A percentile compares a stretch with the other conserved stretches of the same genome.
Evolutionary conservation across 495 filamentous ascomycete genomes (phyloP).

Genomic region (Daldinia loculata): DNA sequence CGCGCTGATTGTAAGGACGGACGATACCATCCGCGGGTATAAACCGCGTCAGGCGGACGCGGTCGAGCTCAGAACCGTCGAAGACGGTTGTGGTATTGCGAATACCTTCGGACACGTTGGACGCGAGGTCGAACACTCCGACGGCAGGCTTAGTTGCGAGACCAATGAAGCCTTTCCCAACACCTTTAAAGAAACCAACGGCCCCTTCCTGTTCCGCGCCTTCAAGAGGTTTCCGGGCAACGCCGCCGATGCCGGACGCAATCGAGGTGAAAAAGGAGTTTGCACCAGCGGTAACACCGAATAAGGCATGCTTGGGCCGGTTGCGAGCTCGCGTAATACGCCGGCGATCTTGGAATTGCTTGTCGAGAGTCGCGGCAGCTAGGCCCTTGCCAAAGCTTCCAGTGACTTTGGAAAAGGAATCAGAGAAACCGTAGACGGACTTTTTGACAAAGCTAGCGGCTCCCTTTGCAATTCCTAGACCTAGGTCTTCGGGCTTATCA

Average conservation of each 20-base stretch:
- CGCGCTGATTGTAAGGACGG: conserved; percentile 92
- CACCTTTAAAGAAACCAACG: conserved; percentile 94
- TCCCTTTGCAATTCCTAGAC: conserved; percentile 93
- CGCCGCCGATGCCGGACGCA: conserved; percentile 91
- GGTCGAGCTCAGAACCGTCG: conserved; percentile 90
- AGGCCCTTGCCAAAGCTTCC: conserved; percentile 96
- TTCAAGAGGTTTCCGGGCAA: conserved; percentile 91
- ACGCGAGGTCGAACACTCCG: conserved; percentile 94
- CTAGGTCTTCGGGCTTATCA: conserved; percentile 91
- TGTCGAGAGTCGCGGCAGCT: conserved; percentile 93
- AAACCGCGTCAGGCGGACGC: conserved; percentile 89
- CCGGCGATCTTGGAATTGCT: conserved; percentile 96
- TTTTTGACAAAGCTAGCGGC: conserved; percentile 98
- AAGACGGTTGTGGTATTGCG: conserved; percentile 99
- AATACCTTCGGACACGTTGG: conserved; percentile 94
- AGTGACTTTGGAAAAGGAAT: conserved; percentile 95
- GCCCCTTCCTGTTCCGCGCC: conserved; percentile 96
- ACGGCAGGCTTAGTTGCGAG: conserved; percentile 96
- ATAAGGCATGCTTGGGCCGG: conserved; percentile 94
- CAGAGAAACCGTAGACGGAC: conserved; percentile 94
- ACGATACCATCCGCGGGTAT: conserved; percentile 93
- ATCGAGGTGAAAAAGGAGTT: conserved; percentile 92
- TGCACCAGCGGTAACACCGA: conserved; percentile 93
- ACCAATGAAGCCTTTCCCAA: conserved; percentile 93
- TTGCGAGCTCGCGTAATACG: conserved; percentile 94